Conservation (phyloP, 345 rosid species). For the Lepidium didymum region DNA sequence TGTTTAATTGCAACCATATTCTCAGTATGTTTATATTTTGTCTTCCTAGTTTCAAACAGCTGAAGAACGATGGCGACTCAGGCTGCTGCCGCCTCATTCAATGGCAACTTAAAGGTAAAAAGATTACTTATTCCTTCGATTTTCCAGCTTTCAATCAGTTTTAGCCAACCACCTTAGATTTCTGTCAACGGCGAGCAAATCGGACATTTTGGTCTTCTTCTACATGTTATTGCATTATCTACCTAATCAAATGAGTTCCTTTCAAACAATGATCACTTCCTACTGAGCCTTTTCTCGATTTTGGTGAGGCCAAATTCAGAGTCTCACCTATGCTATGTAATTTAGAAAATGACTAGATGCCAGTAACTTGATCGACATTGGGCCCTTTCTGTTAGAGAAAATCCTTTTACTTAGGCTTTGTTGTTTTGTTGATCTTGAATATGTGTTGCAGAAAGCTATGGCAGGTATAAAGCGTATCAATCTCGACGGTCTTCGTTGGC, state of each 20-base stretch:
- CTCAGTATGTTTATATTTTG: not conserved
- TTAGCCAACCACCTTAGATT: not conserved
- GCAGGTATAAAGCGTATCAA: constrained; percentile 88
- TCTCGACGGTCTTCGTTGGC: constrained; percentile 93
- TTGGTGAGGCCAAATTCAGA: not conserved
- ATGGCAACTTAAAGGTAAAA: constrained; percentile 20
- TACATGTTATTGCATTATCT: not conserved
- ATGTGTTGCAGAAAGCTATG: constrained; percentile 68
- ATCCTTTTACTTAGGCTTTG: not conserved
- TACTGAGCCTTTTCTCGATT: not conserved
- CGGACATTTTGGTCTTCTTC: not conserved
- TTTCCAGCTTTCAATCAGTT: not conserved
- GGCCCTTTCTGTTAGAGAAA: not conserved
- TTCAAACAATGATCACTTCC: not conserved
- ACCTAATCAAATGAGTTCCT: not conserved
- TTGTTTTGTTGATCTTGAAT: not conserved
- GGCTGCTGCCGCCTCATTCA: constrained; percentile 27
- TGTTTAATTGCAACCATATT: not conserved
- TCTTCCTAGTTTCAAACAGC: not conserved
- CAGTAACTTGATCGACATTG: not conserved
- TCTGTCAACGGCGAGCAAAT: not conserved
- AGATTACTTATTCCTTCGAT: not conserved
- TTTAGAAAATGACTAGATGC: not conserved
- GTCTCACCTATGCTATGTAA: not conserved
- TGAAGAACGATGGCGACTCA: constrained; percentile 24